phyloP scores from a whole-genome alignment of 2,329 filamentous ascomycete genomes.

The Venturia asperata region DNA sequence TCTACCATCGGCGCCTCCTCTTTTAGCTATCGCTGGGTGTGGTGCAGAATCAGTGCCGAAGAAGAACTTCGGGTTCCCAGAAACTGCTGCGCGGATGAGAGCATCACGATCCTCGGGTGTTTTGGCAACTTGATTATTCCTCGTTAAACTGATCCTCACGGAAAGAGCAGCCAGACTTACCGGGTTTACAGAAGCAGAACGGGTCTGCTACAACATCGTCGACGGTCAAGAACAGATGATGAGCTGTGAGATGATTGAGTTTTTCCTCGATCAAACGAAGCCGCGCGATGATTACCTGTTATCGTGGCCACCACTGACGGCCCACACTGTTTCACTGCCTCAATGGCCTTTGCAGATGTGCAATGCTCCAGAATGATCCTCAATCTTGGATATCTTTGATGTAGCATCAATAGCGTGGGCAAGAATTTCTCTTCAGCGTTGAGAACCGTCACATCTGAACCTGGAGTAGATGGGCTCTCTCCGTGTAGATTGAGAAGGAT shows the following conservation, averaged over 20 bases:
- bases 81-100: constrained; percentile 57
- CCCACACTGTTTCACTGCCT: constrained; percentile 69
- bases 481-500: constrained; percentile 92
- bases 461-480: constrained; percentile 58
- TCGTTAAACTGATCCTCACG: not conserved
- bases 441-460: constrained; percentile 39
- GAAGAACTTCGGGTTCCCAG: constrained; percentile 61
- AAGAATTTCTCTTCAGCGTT: constrained; percentile 73
- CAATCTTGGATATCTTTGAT: constrained; percentile 66
- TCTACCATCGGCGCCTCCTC: constrained; percentile 38
- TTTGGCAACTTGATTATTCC: constrained; percentile 37
- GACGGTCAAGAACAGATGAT: constrained; percentile 74
- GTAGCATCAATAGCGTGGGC: constrained; percentile 67
- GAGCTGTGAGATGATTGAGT: constrained; percentile 41
- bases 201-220: constrained; percentile 67
- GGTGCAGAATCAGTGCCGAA: constrained; percentile 66
- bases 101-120: constrained; percentile 65
- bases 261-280: not conserved
- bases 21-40: constrained; percentile 55
- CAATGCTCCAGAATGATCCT: constrained; percentile 71
- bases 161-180: constrained; percentile 32
- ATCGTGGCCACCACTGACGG: constrained; percentile 72
- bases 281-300: constrained; percentile 40
- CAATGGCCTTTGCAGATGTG: constrained; percentile 73
- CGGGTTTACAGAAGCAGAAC: constrained; percentile 73